Evolutionary conservation across 75 land plant species (phyloP).

Genomic region (Picea glauca): DNA sequence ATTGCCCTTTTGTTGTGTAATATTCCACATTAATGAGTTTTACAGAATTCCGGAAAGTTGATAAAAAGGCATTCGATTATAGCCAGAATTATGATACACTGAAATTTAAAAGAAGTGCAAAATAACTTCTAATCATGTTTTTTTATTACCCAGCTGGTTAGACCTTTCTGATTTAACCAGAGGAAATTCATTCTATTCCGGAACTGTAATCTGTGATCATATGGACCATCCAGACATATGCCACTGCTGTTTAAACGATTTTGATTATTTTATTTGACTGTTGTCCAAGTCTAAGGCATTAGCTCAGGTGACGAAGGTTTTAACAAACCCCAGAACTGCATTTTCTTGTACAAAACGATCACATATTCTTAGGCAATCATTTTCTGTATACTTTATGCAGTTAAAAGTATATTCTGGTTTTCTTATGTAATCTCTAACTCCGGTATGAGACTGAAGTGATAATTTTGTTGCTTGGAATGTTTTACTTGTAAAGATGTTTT

Average conservation of each 20-base stretch:
- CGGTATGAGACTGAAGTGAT: neutral
- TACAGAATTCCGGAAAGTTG: too few species aligned
- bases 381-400: neutral
- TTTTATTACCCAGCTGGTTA: neutral
- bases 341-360: neutral
- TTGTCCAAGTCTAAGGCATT: neutral
- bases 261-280: neutral
- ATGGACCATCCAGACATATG: neutral
- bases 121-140: neutral
- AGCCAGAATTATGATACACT: too few species aligned
- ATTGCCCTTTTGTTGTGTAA: too few species aligned
- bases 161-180: neutral
- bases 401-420: too few species aligned
- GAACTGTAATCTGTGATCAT: neutral
- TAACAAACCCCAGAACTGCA: neutral
- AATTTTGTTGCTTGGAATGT: neutral
- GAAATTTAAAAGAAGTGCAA: too few species aligned
- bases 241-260: neutral
- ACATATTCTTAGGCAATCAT: neutral
- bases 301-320: neutral
- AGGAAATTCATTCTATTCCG: neutral
- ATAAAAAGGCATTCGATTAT: too few species aligned
- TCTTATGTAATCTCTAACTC: too few species aligned
- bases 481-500: neutral
- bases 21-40: too few species aligned